Conservation (phyloP, 345 rosid genomes). For the Ricinus communis region DNA sequence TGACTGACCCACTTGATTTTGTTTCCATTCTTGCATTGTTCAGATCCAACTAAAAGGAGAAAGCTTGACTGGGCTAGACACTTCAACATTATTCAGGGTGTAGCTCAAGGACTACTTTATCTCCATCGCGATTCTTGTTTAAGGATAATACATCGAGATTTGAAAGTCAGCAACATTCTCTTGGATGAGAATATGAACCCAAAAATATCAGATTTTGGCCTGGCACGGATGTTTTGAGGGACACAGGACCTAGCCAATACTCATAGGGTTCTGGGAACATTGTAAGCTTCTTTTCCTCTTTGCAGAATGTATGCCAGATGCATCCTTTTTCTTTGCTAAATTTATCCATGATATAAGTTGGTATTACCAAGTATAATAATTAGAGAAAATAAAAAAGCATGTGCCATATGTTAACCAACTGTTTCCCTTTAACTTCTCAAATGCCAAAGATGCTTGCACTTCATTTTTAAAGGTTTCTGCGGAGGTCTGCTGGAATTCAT, state of each 20-base stretch:
- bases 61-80: constrained; percentile 4
- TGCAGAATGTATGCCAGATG: background rate
- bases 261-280: constrained; percentile 23
- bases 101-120: constrained; percentile 18
- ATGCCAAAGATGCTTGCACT: too few relatives aligned
- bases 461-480: too few relatives aligned
- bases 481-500: too few relatives aligned
- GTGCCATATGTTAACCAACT: too few relatives aligned
- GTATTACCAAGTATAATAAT: too few relatives aligned
- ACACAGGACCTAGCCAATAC: constrained; percentile 10
- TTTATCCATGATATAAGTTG: background rate
- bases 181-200: constrained; percentile 16
- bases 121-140: constrained; percentile 18
- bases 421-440: too few relatives aligned
- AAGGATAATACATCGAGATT: constrained; percentile 11
- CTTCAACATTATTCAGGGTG: background rate
- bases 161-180: constrained; percentile 15
- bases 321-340: background rate
- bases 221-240: constrained; percentile 15
- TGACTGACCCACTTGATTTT: too few relatives aligned
- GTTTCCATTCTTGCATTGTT: too few relatives aligned
- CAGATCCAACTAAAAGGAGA: too few relatives aligned
- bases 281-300: constrained; percentile 4
- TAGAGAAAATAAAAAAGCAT: too few relatives aligned
- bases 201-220: constrained; percentile 13